Evolutionary conservation across 2,329 filamentous ascomycete genomes (phyloP), one percentile per base, ranked within the genome.

Genomic region (Dactylellina leptospora): DNA sequence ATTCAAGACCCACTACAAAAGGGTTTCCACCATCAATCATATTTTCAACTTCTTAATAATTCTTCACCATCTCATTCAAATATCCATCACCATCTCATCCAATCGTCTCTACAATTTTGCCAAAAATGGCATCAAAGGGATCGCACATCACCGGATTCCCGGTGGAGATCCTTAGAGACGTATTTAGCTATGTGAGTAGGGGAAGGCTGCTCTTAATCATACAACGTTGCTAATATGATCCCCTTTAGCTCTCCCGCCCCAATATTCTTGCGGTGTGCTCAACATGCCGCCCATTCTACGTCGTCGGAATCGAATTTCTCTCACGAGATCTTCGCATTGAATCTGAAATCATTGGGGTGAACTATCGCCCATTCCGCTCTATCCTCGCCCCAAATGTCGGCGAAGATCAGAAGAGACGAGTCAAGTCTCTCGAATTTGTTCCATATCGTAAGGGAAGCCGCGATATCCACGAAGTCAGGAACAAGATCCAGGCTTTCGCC

Each of bases 171-270:
- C 20, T 54, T 5, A 18, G 18, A 5, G 25, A 38, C 30, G 16
- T 54, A 11, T 54, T 54, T 54, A 25, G 18, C 18, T 40, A 54
- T 23, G 50, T 54, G 9, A 38, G 30, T 40, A 40, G 13, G n/a
- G n/a, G n/a, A n/a, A n/a, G n/a, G n/a, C n/a, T n/a, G n/a, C n/a
- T n/a, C n/a, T n/a, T n/a, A n/a, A n/a, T n/a, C n/a, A n/a, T n/a
- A n/a, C n/a, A n/a, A n/a, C n/a, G n/a, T 40, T 11, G 8, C 36
- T 16, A 16, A n/a, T 40, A 40, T 4, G 13, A 40, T n/a, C 4
- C 36, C 36, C 36, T 5, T 36, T 40, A 40, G 20, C 28, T 38
- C 18, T 9, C 27, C 10, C 16, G 50, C 18, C 22, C 23, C n/a
- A 40, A 18, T 5, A n/a, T 54, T 36, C 50, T 16, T 4, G 27